These are phyloP conservation scores for Persicaria maculosa DNA, from an alignment of 148 eudicot species.

Conservation along the genomic window DNA sequence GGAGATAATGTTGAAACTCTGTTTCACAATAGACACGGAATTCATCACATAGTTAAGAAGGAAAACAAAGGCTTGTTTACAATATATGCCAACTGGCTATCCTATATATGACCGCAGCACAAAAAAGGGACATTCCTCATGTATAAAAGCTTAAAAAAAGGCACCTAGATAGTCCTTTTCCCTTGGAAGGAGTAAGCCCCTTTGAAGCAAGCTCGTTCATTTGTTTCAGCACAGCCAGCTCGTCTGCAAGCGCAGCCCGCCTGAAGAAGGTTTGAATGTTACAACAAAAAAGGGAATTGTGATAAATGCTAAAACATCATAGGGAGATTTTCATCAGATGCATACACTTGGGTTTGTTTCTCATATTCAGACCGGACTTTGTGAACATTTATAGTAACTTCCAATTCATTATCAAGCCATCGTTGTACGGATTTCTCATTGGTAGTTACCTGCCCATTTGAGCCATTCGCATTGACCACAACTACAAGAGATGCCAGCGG, in stretches of 20 bases:
- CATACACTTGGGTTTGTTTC: constrained; percentile 99
- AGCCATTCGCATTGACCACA: constrained; percentile 58
- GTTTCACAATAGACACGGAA: too few relatives aligned
- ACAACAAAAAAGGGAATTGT: background rate
- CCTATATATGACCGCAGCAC: constrained; percentile 18
- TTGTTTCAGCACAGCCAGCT: constrained; percentile 88
- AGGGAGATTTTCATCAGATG: constrained; percentile 9
- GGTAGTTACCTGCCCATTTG: constrained; percentile 71
- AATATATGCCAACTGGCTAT: constrained; percentile 24
- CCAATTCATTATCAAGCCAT: constrained; percentile 97
- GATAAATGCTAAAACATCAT: too few relatives aligned
- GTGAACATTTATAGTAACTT: constrained; percentile 96
- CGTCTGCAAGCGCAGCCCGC: constrained; percentile 94
- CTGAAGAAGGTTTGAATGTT: constrained; percentile 36
- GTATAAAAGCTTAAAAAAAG: background rate
- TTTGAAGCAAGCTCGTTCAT: constrained; percentile 75
- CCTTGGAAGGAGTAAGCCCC: constrained; percentile 89
- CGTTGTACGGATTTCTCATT: constrained; percentile 91
- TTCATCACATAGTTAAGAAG: too few relatives aligned
- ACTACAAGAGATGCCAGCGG: constrained; percentile 32
- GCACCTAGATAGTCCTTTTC: constrained; percentile 84
- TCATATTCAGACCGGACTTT: constrained; percentile 96
- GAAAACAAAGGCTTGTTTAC: constrained; percentile 5
- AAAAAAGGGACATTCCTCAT: background rate
- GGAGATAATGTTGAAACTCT: constrained; percentile 89